phyloP scores from a whole-genome alignment of 305 asterid genomes.

The Withania somnifera region DNA sequence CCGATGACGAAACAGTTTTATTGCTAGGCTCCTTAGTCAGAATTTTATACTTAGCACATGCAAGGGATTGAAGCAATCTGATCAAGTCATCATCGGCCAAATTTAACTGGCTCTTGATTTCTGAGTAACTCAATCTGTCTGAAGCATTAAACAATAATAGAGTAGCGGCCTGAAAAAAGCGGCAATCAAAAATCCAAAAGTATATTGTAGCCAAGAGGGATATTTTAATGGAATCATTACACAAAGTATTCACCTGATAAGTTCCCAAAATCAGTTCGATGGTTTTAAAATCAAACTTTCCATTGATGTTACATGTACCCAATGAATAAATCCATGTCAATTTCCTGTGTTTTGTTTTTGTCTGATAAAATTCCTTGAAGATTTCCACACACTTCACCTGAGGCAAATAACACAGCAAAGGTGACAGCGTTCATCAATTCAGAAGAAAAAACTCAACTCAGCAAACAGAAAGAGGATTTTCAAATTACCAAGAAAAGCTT shows the following conservation, averaged over 20 bases:
- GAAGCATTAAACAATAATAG: constrained; percentile 18
- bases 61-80: constrained; percentile 24
- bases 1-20: constrained; percentile 11
- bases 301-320: constrained; percentile 21
- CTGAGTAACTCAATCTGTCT: constrained; percentile 19
- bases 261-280: constrained; percentile 20
- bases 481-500: neutral
- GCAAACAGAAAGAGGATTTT: neutral
- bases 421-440: neutral
- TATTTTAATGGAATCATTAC: neutral
- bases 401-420: neutral
- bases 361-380: constrained; percentile 17
- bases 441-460: neutral
- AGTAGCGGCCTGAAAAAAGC: constrained; percentile 12
- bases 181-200: neutral
- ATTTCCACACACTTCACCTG: constrained; percentile 22
- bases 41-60: constrained; percentile 22
- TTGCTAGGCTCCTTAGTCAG: constrained; percentile 17
- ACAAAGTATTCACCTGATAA: constrained; percentile 12
- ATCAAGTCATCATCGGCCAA: constrained; percentile 16
- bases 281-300: constrained; percentile 16
- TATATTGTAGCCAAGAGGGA: neutral
- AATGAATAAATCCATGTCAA: constrained; percentile 26
- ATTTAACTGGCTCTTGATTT: constrained; percentile 12
- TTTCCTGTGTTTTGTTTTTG: constrained; percentile 15